Evolutionary conservation across 1,284 basidiomycete genomes (phyloP), one percentile per base, ranked within the genome.

Genomic region (Blastosporella zonata): DNA sequence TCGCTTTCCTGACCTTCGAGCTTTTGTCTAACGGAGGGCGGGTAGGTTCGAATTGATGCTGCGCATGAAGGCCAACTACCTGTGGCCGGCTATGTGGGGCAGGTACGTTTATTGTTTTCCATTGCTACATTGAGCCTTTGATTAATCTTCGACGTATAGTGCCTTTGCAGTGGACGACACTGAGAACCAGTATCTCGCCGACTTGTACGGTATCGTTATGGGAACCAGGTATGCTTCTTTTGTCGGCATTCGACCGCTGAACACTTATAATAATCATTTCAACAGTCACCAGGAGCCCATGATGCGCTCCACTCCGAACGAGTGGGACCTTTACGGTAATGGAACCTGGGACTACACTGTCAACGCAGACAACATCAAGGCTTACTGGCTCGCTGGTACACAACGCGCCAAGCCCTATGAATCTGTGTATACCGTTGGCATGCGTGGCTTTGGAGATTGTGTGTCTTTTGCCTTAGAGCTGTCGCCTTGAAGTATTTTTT

Each of bases 171-270:
- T 84, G n/a, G 86, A 89, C 54, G 86, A 88, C 51, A 59, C 72
- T 1, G 70, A 75, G 20, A 89, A 88, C 55, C 82, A 84, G 58
- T 70, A 71, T 20, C 67, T 82, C 8, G 87, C 86, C 0, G 78
- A 87, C 54, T 71, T 70, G 48, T 86, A 80, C 64, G 86, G 85
- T 18, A 73, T 88, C 43, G 83, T 82, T 20, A 87, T 87, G 80
- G 83, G 76, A 31, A 84, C 81, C 10, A 79, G 75, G 75, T 72
- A n/a, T 43, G 5, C 59, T 34, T 17, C 13, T 34, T 6, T 18
- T 4, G n/a, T 34, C 33, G 6, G 33, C 3, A 15, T 15, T 56
- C 12, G 5, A 12, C 39, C 23, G n/a, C n/a, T n/a, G n/a, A n/a
- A n/a, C n/a, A n/a, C n/a, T 15, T 7, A 33, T 15, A 50, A n/a